phyloP scores from a whole-genome alignment of 2,329 filamentous ascomycete species.

The Cladobotryum protrusum region DNA sequence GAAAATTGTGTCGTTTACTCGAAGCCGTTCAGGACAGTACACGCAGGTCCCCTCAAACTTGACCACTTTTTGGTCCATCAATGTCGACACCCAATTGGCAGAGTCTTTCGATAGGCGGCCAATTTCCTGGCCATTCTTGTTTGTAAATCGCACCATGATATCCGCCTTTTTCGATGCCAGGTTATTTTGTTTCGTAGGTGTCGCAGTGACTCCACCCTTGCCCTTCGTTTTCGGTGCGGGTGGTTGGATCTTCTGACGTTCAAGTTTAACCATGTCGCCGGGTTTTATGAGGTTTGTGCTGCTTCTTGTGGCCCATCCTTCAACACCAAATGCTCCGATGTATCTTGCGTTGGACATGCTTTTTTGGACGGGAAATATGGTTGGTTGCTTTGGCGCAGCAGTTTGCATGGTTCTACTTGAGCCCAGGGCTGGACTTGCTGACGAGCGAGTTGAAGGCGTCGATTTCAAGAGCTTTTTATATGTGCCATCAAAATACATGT shows the following conservation, averaged over 20 bases:
- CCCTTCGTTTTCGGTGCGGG: slow-evolving; percentile 39
- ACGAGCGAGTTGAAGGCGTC: slow-evolving; percentile 10
- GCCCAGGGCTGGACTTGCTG: slow-evolving; percentile 4
- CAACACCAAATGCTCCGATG: slow-evolving; percentile 85
- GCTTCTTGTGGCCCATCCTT: slow-evolving; percentile 86
- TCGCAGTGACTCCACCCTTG: slow-evolving; percentile 32
- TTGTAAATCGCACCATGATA: slow-evolving; percentile 88
- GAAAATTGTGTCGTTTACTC: slow-evolving; percentile 92
- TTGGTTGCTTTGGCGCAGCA: slow-evolving; percentile 6
- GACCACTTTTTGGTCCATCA: slow-evolving; percentile 88
- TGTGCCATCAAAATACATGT: slow-evolving; percentile 65
- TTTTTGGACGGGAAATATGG: slow-evolving; percentile 11
- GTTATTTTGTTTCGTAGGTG: slow-evolving; percentile 33
- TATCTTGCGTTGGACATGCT: slow-evolving; percentile 53
- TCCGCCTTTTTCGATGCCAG: slow-evolving; percentile 65
- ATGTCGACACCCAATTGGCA: slow-evolving; percentile 83
- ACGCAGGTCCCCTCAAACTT: slow-evolving; percentile 82
- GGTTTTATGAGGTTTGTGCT: slow-evolving; percentile 69
- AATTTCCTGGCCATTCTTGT: slow-evolving; percentile 69
- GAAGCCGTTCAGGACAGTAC: slow-evolving; percentile 75
- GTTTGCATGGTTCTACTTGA: slow-evolving; percentile 10
- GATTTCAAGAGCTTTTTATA: slow-evolving; percentile 47
- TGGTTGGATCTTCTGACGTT: slow-evolving; percentile 72
- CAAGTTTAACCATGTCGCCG: slow-evolving; percentile 78
- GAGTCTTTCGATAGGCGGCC: slow-evolving; percentile 81